Evolutionary conservation across 1,284 basidiomycete species (phyloP), one percentile per base, ranked within the genome.

Genomic region (Heterobasidion annosum): DNA sequence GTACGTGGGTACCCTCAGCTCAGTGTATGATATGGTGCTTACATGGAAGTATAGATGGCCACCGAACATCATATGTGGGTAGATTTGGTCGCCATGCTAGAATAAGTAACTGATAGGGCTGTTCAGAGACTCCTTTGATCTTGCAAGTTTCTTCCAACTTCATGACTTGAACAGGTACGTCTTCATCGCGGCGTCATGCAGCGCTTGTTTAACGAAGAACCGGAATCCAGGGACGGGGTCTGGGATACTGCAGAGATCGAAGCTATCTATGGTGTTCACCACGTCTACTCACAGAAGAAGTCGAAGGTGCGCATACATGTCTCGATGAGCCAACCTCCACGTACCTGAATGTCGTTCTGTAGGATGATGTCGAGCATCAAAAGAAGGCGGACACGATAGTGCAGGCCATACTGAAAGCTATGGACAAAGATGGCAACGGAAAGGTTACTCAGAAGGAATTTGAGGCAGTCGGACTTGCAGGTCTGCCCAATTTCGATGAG

Each of bases 201-300:
- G 44, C 37, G 32, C 15, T 37, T 50, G 6, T 19, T 53, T 13
- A 8, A 25, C 34, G 50, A 62, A 10, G 51, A 6, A 34, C 33
- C 52, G 54, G 35, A 15, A 42, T 43, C 6, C 59, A 88, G 86
- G 33, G 79, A 91, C 62, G 83, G 88, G 0, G 62, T 75, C 42
- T 91, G 90, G 85, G 83, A 90, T 68, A 73, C 77, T 55, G 82
- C 85, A 58, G 91, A 95, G 69, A 88, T 95, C 58, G 85, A 95
- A 67, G 91, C 92, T 6, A 82, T 96, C 46, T 96, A 97, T 63
- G 96, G 96, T 55, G 89, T 99, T 19, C 93, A 98, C 69, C 97
- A 99, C 68, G 81, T 95, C 57, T 93, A 93, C 62, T 91, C 92
- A 18, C 84, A 91, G 70, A 88, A 92, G 70, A 84, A 89, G 70